Evolutionary conservation across 345 rosid species (phyloP), one percentile per base, ranked within the genome.

Genomic region (Kernera saxatilis): DNA sequence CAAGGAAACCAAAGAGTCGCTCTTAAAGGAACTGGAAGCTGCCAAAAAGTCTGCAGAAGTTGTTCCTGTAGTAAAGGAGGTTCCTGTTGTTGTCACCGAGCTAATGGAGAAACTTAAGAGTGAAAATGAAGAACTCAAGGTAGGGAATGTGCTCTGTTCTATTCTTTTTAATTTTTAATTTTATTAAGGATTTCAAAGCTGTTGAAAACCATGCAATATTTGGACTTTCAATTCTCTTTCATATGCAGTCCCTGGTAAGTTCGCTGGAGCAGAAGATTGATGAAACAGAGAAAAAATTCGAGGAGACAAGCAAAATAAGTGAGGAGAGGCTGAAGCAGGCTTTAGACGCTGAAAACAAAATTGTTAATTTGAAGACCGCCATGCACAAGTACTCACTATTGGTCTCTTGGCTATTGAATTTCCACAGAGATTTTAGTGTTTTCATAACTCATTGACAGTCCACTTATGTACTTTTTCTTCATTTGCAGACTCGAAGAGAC

Each of bases 271-370:
- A 76, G 74, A 87, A 89, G 82, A 81, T 93, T 73, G 92, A 84
- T 74, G 98, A 85, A 78, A 89, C 96, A 1, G 96, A 91, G 88
- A 89, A 84, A 71, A 84, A 71, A 56, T 86, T 86, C 67, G 91
- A 83, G 78, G 97, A 87, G 84, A 88, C 96, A 0, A 91, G 76
- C 82, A 89, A 68, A 79, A 70, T 87, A 33, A 89, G 98, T 62
- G 96, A 89, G 78, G 96, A 93, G 80, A 86, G 97, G 78, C 67
- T 87, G 79, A 89, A 87, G 81, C 96, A 91, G 82, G 92, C 97
- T 76, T 49, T 82, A 84, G 96, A 89, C 3, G 97, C 97, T 15
- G 96, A 91, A 65, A 81, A 86, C n/a, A 91, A 85, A 79, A 71
- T 91, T 52, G 85, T 86, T 68, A 80, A 87, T 63, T 75, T 93